Base-by-base conservation (phyloP, 495 filamentous ascomycete genomes). In the Penicillium canescens region DNA sequence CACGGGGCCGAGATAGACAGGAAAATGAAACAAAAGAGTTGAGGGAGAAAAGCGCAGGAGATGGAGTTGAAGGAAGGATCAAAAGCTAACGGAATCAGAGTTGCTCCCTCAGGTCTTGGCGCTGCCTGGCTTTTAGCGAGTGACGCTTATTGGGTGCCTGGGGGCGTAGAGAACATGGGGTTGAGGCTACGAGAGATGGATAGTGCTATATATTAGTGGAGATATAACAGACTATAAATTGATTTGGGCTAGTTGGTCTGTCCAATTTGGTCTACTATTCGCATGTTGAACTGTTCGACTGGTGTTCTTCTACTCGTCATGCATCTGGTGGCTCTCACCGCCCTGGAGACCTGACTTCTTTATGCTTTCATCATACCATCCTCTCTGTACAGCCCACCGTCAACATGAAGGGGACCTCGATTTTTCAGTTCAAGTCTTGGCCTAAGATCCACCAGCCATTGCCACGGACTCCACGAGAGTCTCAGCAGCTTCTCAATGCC, bases 371-470 rank as follows among this genome's bases (percentile, higher is more conserved):
- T 26, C 35, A 18, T 39, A 31, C 18, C 31, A 47, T 26, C 20
- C 20, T 23, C 4, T 14, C n/a, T 9, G 11, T 56, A 34, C 42
- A 14, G 56, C 48, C 58, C 54, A 65, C 59, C 61, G 54, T 59
- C 53, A 52, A 39, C 60, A 81, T 82, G 79, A 80, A 74, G 57
- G 62, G 63, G n/a, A 66, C 69, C 3, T 55, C 65, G 0, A 62
- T 66, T 26, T 60, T 73, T 28, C 60, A 61, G 31, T 69, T 85
- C 54, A 81, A 72, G 56, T 61, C 66, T 45, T 84, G 56, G 76
- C 79, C 81, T 3, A 85, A 83, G 58, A 79, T 93, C 41, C 86
- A 92, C 60, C 86, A 82, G 14, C 88, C 87, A 16, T 75, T 90
- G 3, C 86, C 87, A 3, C 74, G 90, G 18, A 82, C 74, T 43